Evolutionary conservation across 2,329 filamentous ascomycete species (phyloP), one percentile per base, ranked within the genome.

Genomic region (Rutstroemia sydowiana): DNA sequence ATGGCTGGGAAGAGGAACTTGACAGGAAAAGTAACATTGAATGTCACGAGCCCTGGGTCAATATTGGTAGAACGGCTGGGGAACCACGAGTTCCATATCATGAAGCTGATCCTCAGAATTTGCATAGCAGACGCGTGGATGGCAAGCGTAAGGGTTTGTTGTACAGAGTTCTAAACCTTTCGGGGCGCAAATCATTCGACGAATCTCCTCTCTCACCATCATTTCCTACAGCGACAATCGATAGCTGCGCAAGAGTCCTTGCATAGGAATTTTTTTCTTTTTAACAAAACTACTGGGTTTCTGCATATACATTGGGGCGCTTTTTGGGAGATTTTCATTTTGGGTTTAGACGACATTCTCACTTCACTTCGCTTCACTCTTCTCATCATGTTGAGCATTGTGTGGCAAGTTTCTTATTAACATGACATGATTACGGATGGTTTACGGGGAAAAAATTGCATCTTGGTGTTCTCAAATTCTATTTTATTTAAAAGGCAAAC

Each of bases 1-100:
- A 79, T 51, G 76, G 77, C 11, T 80, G 76, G 77, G 75, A 79
- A 53, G 75, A 74, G 9, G 75, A 75, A 56, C 66, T 73, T 18
- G 67, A 71, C 9, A 65, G 67, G 20, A 63, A 64, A 39, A 48
- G 59, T 11, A 61, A 55, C 36, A 57, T 60, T 4, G 62, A 66
- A 46, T 36, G 43, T 11, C 55, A 49, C 9, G 37, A 44, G 2
- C 40, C 49, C 20, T 63, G 60, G 61, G 55, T 57, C 1, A 57
- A 52, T 14, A 57, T 58, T 39, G 58, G 57, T 26, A 46, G 60
- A 43, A 60, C 53, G 6, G 41, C 54, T n/a, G n/a, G n/a, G 34
- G 57, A 57, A 10, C 55, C 56, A 20, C 54, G 61, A 14, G n/a
- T 21, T 18, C 32, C 16, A 18, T 36, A 34, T 46, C 48, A 51